Base-by-base conservation (phyloP, 176 grass and related monocot species). In the Alopecurus myosuroides region DNA sequence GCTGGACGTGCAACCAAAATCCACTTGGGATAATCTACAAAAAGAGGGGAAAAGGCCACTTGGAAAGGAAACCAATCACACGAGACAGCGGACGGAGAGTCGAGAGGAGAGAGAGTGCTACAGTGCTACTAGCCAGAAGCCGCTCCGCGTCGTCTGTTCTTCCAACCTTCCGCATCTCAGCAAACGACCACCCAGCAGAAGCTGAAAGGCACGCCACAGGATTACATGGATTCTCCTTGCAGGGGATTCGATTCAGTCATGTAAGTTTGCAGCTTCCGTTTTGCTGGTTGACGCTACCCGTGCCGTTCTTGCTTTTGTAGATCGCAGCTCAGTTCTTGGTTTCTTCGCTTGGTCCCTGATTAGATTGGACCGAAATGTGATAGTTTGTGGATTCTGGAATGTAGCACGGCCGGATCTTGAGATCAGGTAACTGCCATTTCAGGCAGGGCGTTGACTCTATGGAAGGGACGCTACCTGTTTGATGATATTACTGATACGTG, bases 201-300 rank as follows among this genome's bases (percentile, higher is more conserved):
- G 77, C 61, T 66, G 23, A 11, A 35, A 50, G 29, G 19, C 77
- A 15, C 60, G 61, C 78, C 19, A 9, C 40, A 25, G 44, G 35
- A 36, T 81, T 67, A n/a, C 71, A 66, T 42, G 19, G 78, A 41
- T 40, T 83, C 7, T 52, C 25, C 25, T 19, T 78, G 10, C 83
- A 14, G 45, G 83, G 77, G 83, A 80, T 85, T 70, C 71, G 19
- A 25, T 52, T 29, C 51, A 4, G 40, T 11, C 73, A 57, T 79
- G 88, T 90, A 86, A 82, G 72, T 82, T 22, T 53, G 58, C 13
- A 67, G 17, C 22, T 13, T 50, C 53, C 31, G 60, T 72, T 46
- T 37, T n/a, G 41, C 53, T 1, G 42, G 18, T 62, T 40, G 31
- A 41, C 4, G 41, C 44, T 63, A 19, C 42, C 71, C 8, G 9